phyloP scores from a whole-genome alignment of 176 grass and related monocot genomes.

The Eleusine indica region DNA sequence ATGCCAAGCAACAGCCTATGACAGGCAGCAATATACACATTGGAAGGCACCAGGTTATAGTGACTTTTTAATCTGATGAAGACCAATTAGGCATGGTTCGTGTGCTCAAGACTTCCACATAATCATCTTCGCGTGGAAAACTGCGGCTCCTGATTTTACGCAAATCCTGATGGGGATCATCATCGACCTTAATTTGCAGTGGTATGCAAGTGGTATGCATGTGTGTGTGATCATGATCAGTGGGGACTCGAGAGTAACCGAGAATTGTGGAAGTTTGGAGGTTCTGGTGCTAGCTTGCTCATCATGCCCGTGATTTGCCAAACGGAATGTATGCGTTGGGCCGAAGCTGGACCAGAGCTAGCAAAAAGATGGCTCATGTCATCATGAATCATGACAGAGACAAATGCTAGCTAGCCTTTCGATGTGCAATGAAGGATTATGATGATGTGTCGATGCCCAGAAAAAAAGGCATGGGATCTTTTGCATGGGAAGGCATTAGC shows the following conservation, averaged over 20 bases:
- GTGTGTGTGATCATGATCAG: constrained; percentile 39
- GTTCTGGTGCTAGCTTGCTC: constrained; percentile 5
- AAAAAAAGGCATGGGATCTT: background rate
- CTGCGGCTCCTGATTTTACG: constrained; percentile 35
- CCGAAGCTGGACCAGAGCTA: constrained; percentile 45
- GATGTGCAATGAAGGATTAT: background rate
- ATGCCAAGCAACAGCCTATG: background rate
- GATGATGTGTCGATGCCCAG: background rate
- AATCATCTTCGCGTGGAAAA: background rate
- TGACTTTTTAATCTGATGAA: background rate
- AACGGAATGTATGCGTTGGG: constrained; percentile 9
- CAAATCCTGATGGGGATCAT: background rate
- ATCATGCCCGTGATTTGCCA: background rate
- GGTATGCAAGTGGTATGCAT: constrained; percentile 6
- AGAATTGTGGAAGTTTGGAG: constrained; percentile 7
- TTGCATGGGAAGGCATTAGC: background rate
- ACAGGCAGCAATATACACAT: background rate
- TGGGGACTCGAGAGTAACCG: constrained; percentile 32
- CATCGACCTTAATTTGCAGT: constrained; percentile 3
- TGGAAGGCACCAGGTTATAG: background rate
- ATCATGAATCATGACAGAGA: constrained; percentile 37
- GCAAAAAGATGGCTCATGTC: background rate
- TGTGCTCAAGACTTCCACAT: background rate
- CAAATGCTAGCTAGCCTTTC: constrained; percentile 23
- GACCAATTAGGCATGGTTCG: too few relatives aligned